Evolutionary conservation across 352 stramenopile genomes (phyloP).

Genomic region (Globisporangium sylvaticum): DNA sequence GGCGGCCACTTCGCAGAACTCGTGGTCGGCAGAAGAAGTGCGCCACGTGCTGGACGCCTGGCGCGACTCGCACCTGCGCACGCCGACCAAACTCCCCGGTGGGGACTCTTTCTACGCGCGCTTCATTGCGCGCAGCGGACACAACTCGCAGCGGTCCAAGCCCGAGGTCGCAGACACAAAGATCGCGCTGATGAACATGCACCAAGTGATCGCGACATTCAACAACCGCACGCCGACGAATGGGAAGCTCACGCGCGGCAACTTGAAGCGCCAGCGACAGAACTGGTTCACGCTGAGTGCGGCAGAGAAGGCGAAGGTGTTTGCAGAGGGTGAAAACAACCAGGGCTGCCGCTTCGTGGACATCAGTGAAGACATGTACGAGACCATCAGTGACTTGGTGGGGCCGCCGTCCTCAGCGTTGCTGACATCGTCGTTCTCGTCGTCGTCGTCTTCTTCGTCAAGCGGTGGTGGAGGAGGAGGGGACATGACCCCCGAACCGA

Average conservation of each 20-base stretch:
- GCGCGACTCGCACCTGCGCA: conserved; percentile 9
- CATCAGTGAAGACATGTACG: conserved; percentile 14
- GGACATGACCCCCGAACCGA: neutral
- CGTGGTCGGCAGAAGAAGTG: conserved; percentile 4
- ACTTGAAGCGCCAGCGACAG: conserved; percentile 9
- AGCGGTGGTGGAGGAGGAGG: neutral
- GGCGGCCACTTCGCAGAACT: neutral
- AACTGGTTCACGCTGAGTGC: conserved; percentile 12
- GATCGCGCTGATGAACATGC: conserved; percentile 14
- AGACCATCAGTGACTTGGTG: conserved; percentile 6
- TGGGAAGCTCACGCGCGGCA: conserved; percentile 13
- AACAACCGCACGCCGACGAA: neutral
- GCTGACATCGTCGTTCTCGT: neutral
- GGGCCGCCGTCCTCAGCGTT: neutral
- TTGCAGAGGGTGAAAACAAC: neutral
- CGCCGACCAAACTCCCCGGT: conserved; percentile 6
- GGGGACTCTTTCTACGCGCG: conserved; percentile 14
- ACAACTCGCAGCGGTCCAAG: conserved; percentile 13
- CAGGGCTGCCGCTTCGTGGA: conserved; percentile 10
- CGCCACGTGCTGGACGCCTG: conserved; percentile 9
- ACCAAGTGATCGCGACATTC: conserved; percentile 8
- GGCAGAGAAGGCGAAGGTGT: neutral
- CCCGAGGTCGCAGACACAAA: conserved; percentile 14
- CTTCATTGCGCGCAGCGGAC: conserved; percentile 14
- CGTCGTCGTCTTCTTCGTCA: neutral